Percentiles rank a stretch among this genome's conserved stretches.
These are phyloP conservation scores for Podospora australis DNA, from an alignment of 495 filamentous ascomycete genomes.

Conservation along the genomic window DNA sequence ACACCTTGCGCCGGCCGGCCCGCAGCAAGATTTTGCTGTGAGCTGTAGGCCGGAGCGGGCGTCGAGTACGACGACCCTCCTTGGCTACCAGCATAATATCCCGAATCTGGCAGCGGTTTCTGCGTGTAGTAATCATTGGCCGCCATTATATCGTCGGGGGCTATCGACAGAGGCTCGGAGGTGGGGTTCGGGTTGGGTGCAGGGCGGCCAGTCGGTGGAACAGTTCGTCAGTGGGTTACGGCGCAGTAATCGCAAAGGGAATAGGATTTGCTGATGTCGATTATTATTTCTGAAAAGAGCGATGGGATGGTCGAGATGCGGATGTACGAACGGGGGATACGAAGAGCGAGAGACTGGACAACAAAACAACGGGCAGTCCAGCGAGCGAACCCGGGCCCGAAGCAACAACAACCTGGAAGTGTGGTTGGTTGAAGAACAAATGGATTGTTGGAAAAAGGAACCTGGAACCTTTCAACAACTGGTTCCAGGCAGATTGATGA, in stretches of 20 bases:
- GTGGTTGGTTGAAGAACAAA: too few relatives aligned
- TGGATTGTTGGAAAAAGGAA: neutral
- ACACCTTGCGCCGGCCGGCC: conserved; percentile 17
- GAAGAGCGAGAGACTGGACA: too few relatives aligned
- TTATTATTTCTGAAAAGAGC: too few relatives aligned
- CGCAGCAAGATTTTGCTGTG: conserved; percentile 21
- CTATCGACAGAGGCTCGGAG: too few relatives aligned
- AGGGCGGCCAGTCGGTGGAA: conserved; percentile 1
- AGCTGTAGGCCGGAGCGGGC: conserved; percentile 27
- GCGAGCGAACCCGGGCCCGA: too few relatives aligned
- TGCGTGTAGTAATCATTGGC: conserved; percentile 74
- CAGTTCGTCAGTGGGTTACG: neutral
- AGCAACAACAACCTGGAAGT: too few relatives aligned
- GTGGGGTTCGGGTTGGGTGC: neutral
- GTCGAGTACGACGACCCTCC: conserved; percentile 34
- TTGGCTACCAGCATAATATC: conserved; percentile 24
- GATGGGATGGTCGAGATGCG: too few relatives aligned
- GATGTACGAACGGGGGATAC: too few relatives aligned
- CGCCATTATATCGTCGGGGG: conserved; percentile 54
- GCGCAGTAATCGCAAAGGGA: neutral
- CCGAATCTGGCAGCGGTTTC: conserved; percentile 35
- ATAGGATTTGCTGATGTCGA: neutral
- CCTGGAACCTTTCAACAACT: neutral
- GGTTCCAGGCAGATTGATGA: neutral
- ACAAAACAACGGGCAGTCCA: neutral